Conservation (phyloP, 768 basidiomycete species). For the Leccinum truebloodii region DNA sequence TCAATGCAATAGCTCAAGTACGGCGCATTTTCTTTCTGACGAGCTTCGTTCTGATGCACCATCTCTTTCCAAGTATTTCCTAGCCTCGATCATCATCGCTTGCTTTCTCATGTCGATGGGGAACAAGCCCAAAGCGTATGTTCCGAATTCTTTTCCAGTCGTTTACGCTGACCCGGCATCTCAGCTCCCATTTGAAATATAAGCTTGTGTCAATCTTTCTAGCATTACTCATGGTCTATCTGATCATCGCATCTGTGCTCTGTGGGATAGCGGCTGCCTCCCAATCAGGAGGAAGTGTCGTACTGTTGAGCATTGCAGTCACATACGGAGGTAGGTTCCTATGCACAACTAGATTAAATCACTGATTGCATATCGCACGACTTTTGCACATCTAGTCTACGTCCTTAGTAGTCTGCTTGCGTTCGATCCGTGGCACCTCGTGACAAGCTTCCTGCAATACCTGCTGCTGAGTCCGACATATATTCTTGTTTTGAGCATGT, state of each 20-base stretch:
- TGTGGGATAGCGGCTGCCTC: constrained; percentile 73
- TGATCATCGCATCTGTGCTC: constrained; percentile 78
- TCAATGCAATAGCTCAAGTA: constrained; percentile 80
- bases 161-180: constrained; percentile 6
- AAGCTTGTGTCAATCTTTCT: constrained; percentile 72
- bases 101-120: constrained; percentile 96
- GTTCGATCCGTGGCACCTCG: constrained; percentile 94
- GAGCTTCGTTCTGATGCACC: constrained; percentile 4
- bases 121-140: constrained; percentile 83
- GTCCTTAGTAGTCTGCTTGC: constrained; percentile 76
- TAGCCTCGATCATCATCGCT: constrained; percentile 83
- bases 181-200: constrained; percentile 60
- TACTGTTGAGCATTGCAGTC: constrained; percentile 83
- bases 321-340: constrained; percentile 71
- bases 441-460: constrained; percentile 90
- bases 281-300: constrained; percentile 65
- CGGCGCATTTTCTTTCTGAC: constrained; percentile 2
- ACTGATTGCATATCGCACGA: constrained; percentile 2
- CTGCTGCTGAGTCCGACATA: constrained; percentile 83
- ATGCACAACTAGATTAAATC: neutral
- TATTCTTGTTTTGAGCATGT: constrained; percentile 79
- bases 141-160: neutral
- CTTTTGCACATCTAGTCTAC: constrained; percentile 52
- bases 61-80: constrained; percentile 57
- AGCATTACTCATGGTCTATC: constrained; percentile 78